These are phyloP conservation scores for Candida sojae DNA, from an alignment of 1,139 yeast genomes.

Conservation along the genomic window DNA sequence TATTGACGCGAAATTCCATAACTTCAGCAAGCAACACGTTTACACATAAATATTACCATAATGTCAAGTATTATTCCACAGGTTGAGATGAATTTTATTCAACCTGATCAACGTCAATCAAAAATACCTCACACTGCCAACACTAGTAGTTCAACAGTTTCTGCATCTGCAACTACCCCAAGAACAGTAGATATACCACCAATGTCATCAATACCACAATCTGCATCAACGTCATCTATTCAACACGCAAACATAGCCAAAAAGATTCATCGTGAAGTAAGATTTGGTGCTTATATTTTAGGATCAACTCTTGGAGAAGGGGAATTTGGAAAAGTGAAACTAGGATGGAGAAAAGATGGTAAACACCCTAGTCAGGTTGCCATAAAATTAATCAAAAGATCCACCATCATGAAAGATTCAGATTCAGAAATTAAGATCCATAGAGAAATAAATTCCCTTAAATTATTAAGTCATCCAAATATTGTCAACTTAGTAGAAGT, in stretches of 20 bases:
- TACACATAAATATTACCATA: neutral
- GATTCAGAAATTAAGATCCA: conserved; percentile 87
- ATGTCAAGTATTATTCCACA: neutral
- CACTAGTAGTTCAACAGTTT: neutral
- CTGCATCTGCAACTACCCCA: conserved; percentile 7
- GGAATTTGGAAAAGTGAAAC: conserved; percentile 94
- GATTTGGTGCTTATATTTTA: conserved; percentile 84
- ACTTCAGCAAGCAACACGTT: neutral
- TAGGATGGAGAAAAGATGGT: conserved; percentile 94
- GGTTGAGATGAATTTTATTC: neutral
- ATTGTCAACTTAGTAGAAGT: conserved; percentile 91
- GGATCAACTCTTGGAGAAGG: conserved; percentile 98
- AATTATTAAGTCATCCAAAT: conserved; percentile 87
- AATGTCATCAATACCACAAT: conserved; percentile 2
- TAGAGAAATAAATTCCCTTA: conserved; percentile 89
- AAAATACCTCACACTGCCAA: neutral
- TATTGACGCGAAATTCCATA: neutral
- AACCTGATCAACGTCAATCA: neutral
- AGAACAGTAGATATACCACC: conserved; percentile 9
- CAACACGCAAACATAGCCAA: conserved; percentile 13
- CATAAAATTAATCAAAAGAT: conserved; percentile 85
- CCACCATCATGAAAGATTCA: conserved; percentile 78
- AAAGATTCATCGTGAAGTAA: conserved; percentile 53
- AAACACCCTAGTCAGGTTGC: conserved; percentile 84
- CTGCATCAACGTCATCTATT: conserved; percentile 5